Percentiles rank a stretch among this genome's conserved stretches.
These are phyloP conservation scores for Russula sp. DNA, from an alignment of 768 basidiomycete genomes.

Conservation along the genomic window DNA sequence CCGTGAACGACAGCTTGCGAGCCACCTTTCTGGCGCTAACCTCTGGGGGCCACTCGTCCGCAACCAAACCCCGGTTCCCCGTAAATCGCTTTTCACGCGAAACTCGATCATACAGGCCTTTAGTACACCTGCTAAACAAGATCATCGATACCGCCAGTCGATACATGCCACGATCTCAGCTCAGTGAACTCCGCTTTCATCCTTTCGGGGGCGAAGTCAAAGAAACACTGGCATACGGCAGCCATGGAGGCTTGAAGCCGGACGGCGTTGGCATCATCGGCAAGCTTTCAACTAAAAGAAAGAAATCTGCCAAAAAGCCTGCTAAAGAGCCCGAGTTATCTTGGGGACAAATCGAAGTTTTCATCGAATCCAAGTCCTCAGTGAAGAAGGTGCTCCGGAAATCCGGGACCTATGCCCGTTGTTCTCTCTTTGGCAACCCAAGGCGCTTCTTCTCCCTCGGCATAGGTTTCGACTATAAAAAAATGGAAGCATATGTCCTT, in stretches of 20 bases:
- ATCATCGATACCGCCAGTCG: not conserved
- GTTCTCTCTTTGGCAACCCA: not conserved
- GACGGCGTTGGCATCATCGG: not conserved
- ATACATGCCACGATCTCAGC: not conserved
- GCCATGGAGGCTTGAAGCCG: not conserved
- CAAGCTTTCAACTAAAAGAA: not conserved
- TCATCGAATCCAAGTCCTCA: not conserved
- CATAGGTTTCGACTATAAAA: not conserved
- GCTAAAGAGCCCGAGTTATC: not conserved
- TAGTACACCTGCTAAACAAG: not conserved
- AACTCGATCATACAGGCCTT: not conserved
- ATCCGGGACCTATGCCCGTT: not conserved
- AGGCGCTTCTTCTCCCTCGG: not conserved
- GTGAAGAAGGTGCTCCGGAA: not conserved
- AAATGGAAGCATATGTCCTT: not conserved
- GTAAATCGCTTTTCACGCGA: not conserved
- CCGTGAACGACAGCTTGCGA: too few relatives aligned
- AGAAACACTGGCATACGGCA: too few relatives aligned
- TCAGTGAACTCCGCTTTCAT: not conserved
- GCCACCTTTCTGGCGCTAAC: too few relatives aligned
- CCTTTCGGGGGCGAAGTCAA: not conserved
- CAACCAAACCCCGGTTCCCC: not conserved
- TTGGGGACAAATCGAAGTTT: not conserved
- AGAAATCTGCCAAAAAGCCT: too few relatives aligned
- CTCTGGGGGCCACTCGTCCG: not conserved